phyloP scores from a whole-genome alignment of 2,329 filamentous ascomycete genomes.

The Colletotrichum orchidophilum region DNA sequence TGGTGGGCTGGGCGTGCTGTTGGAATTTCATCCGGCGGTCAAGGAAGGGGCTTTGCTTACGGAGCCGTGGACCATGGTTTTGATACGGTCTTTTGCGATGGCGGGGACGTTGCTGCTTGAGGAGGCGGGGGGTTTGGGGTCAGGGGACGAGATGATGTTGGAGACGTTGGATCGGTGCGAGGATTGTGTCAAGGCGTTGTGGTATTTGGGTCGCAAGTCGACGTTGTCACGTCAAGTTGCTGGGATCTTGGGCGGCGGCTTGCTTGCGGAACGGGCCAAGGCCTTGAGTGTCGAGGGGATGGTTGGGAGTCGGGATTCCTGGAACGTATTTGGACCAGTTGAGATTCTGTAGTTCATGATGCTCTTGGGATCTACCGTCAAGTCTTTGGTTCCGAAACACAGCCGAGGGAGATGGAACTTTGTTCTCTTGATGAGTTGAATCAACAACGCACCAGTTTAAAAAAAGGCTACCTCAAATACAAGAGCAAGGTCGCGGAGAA shows the following conservation, averaged over 20 bases:
- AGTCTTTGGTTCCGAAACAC: background rate
- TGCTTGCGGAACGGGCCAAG: conserved; percentile 79
- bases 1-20: conserved; percentile 30
- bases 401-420: background rate
- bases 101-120: conserved; percentile 52
- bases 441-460: background rate
- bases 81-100: conserved; percentile 62
- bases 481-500: too few species aligned
- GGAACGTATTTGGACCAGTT: background rate
- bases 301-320: conserved; percentile 39
- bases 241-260: conserved; percentile 72
- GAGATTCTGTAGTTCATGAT: background rate
- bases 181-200: conserved; percentile 61
- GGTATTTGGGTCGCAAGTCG: conserved; percentile 61
- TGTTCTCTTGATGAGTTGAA: background rate
- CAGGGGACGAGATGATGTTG: too few species aligned
- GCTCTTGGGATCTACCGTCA: background rate
- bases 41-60: conserved; percentile 65
- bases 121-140: conserved; percentile 23
- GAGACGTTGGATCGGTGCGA: conserved; percentile 46
- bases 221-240: conserved; percentile 13
- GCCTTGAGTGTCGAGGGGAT: conserved; percentile 82
- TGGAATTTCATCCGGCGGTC: conserved; percentile 62
- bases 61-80: conserved; percentile 67
- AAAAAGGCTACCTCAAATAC: too few species aligned